Evolutionary conservation across 768 basidiomycete species (phyloP), one percentile per base, ranked within the genome.

Genomic region (Agaricus sinodeliciosus): DNA sequence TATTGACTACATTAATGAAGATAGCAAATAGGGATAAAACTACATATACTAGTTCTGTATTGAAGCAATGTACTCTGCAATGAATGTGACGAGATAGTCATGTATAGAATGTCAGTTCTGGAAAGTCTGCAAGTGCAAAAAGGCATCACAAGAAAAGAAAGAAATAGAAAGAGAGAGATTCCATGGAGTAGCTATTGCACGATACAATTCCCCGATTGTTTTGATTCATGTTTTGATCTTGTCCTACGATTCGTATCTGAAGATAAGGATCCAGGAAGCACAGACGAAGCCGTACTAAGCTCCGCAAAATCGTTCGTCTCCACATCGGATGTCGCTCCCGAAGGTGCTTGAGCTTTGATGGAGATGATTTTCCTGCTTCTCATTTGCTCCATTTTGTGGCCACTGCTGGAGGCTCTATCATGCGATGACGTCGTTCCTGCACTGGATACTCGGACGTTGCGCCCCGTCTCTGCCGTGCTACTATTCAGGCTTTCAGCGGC

Each of bases 401-500:
- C 46, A 39, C 35, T 51, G 31, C 31, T 31, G 31, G 31, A 31
- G 11, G 31, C 7, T n/a, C 25, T 44, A 18, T 55, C 54, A 31
- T 36, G 54, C 15, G 43, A 53, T 27, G 53, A 50, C 22, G 56
- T 34, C 11, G 51, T 43, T 5, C 46, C 53, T 22, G 40, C 27
- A 26, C 36, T 5, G 31, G 31, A 31, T 51, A 40, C 40, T 34
- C 51, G 48, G 35, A 25, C 45, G 48, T 12, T 40, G 6, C 57
- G 56, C 15, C 49, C 51, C 35, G 28, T 35, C 34, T 44, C 50
- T 8, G 42, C 5, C 34, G 28, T 34, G 62, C 65, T 44, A 63
- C 64, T 58, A 68, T 74, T 36, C 64, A 67, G 64, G 53, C 73
- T 75, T 60, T 72, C 79, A 48, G 62, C 70, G 12, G 76, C 73